A percentile compares a stretch with the other conserved stretches of the same genome.
These are phyloP conservation scores for Rhizophora mangle DNA, from an alignment of 345 rosid species.

Conservation along the genomic window DNA sequence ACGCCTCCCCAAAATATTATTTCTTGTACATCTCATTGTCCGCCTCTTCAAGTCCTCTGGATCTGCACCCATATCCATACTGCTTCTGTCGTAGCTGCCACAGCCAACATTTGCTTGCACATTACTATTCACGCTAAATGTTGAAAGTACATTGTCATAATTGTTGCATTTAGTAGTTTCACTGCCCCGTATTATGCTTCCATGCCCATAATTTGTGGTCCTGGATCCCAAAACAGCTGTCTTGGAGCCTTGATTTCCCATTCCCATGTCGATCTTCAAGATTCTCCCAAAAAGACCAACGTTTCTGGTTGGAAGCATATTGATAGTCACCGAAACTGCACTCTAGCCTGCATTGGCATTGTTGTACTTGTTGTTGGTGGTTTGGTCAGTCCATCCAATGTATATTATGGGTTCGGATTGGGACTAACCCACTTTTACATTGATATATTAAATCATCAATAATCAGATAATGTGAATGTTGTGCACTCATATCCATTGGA, in stretches of 20 bases:
- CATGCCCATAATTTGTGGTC: slow-evolving; percentile 77
- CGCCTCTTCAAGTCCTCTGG: slow-evolving; percentile 68
- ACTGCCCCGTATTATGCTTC: slow-evolving; percentile 76
- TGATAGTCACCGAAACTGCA: slow-evolving; percentile 39
- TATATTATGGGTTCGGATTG: slow-evolving; percentile 49
- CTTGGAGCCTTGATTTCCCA: slow-evolving; percentile 40
- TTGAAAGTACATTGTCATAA: slow-evolving; percentile 6
- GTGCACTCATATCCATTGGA: no score
- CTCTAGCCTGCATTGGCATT: slow-evolving; percentile 11
- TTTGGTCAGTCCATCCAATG: slow-evolving; percentile 36
- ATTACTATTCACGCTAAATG: neutral
- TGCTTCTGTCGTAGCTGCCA: neutral
- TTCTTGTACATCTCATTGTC: slow-evolving; percentile 83
- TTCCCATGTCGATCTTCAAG: slow-evolving; percentile 57
- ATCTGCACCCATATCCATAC: slow-evolving; percentile 22
- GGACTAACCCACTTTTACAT: slow-evolving; percentile 28
- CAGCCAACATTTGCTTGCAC: slow-evolving; percentile 5
- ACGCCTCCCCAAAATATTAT: slow-evolving; percentile 70
- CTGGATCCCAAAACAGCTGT: slow-evolving; percentile 72
- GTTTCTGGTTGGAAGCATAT: slow-evolving; percentile 75
- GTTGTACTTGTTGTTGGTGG: no score
- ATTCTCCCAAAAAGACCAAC: slow-evolving; percentile 77
- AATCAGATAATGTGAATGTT: no score
- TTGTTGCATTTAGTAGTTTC: slow-evolving; percentile 5
- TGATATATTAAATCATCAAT: no score